Percentiles rank a stretch among this genome's conserved stretches.
Evolutionary conservation across 768 basidiomycete species (phyloP).

Genomic region (Auricularia heimuer): DNA sequence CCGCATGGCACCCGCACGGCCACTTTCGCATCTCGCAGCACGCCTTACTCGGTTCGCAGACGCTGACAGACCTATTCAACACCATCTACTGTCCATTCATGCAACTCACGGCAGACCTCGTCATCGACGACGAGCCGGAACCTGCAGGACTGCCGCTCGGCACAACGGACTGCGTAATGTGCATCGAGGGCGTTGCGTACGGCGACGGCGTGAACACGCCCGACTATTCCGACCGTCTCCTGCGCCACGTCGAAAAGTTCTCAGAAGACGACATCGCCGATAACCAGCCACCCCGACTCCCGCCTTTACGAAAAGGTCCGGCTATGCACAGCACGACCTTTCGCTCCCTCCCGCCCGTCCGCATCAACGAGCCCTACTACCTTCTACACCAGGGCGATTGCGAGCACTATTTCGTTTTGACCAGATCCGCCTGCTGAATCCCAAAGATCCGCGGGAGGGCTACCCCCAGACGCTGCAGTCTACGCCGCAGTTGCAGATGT

Average conservation of each 20-base stretch:
- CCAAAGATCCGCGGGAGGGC: constrained; percentile 41
- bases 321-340: constrained; percentile 31
- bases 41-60: constrained; percentile 59
- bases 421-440: constrained; percentile 55
- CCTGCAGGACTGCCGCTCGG: constrained; percentile 23
- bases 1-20: constrained; percentile 51
- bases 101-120: constrained; percentile 35
- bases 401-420: constrained; percentile 72
- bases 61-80: constrained; percentile 50
- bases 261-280: constrained; percentile 10
- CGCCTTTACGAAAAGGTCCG: constrained; percentile 26
- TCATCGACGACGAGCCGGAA: constrained; percentile 22
- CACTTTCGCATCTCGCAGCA: constrained; percentile 60
- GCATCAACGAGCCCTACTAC: constrained; percentile 72
- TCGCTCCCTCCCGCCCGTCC: constrained; percentile 25
- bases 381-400: constrained; percentile 73
- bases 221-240: constrained; percentile 44
- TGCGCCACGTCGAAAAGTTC: constrained; percentile 23
- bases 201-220: constrained; percentile 36
- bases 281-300: constrained; percentile 21
- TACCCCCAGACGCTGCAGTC: constrained; percentile 64
- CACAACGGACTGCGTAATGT: constrained; percentile 38
- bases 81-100: constrained; percentile 55
- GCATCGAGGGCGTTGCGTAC: constrained; percentile 51
- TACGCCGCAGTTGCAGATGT: constrained; percentile 40